Evolutionary conservation across 2,329 filamentous ascomycete species (phyloP), one percentile per base, ranked within the genome.

Genomic region (Bipolaris sorokiniana): DNA sequence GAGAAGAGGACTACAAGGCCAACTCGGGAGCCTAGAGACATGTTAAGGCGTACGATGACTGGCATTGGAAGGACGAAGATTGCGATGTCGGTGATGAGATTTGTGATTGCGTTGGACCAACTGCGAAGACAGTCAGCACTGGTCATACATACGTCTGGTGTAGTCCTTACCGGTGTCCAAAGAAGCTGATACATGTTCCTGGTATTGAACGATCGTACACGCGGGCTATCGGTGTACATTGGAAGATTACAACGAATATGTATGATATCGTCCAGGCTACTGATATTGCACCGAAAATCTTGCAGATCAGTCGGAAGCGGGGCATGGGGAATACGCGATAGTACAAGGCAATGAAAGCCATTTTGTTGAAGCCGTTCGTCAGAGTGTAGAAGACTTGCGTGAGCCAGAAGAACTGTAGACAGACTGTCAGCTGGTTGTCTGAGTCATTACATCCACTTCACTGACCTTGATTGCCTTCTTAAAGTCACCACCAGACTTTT

Each of bases 321-420:
- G 48, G 37, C 34, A 65, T 51, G 1, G 63, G 59, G 38, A 70
- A 71, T 31, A 70, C 55, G n/a, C 67, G 67, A 28, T 68, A 61
- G 48, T 69, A 70, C 3, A 71, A 51, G 6, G 62, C 59, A 2
- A 71, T 41, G 36, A 70, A 68, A 1, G 66, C 65, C 54, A 71
- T 63, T 44, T 71, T 69, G 53, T 66, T 69, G 54, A 69, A 64
- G 34, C 59, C 62, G 23, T 67, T 71, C 15, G 63, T 63, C 16
- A 69, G 55, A 6, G 54, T 65, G 56, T 70, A 70, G 55, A 70
- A 68, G 2, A 60, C 26, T 15, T 67, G 62, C 1, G 67, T 64
- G 9, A 67, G 48, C 58, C 63, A 71, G 56, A 70, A 71, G 31
- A 51, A 65, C 67, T 70, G 42, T 3, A 18, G 18, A 15, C 22